Conservation (phyloP, 2,329 filamentous ascomycete genomes). For the Aspergillus vadensis region DNA sequence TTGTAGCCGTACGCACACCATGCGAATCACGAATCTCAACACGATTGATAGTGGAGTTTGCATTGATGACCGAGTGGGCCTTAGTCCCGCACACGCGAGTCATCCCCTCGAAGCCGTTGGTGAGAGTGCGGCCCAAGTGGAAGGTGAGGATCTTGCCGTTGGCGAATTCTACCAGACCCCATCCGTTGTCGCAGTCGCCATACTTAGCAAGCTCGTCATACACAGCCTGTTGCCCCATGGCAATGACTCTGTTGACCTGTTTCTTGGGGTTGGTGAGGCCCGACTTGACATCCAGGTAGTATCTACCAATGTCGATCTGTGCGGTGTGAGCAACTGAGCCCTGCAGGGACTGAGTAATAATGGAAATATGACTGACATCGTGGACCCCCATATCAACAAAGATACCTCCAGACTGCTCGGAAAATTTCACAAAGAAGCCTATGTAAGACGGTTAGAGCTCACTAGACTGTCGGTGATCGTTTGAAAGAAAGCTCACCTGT, state of each 20-base stretch:
- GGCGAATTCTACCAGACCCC: conserved; percentile 41
- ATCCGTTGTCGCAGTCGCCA: conserved; percentile 24
- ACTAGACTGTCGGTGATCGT: not conserved
- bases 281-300: conserved; percentile 12
- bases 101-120: conserved; percentile 38
- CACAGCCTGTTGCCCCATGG: conserved; percentile 10
- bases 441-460: not conserved
- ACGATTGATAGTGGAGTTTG: not conserved
- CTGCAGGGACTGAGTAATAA: not conserved
- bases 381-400: conserved; percentile 39
- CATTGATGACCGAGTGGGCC: conserved; percentile 24
- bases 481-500: not conserved
- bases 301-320: conserved; percentile 10
- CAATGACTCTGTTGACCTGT: conserved; percentile 14
- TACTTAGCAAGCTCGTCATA: conserved; percentile 11
- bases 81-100: conserved; percentile 42
- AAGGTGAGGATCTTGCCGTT: conserved; percentile 42
- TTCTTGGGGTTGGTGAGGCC: conserved; percentile 10
- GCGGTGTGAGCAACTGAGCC: not conserved
- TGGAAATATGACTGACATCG: conserved; percentile 29
- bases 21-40: conserved; percentile 7
- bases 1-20: conserved; percentile 2
- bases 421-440: conserved; percentile 39
- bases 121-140: conserved; percentile 40
- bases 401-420: conserved; percentile 36